These are phyloP conservation scores for Oemleria cerasiformis DNA, from an alignment of 306 rosid species.

Conservation along the genomic window DNA sequence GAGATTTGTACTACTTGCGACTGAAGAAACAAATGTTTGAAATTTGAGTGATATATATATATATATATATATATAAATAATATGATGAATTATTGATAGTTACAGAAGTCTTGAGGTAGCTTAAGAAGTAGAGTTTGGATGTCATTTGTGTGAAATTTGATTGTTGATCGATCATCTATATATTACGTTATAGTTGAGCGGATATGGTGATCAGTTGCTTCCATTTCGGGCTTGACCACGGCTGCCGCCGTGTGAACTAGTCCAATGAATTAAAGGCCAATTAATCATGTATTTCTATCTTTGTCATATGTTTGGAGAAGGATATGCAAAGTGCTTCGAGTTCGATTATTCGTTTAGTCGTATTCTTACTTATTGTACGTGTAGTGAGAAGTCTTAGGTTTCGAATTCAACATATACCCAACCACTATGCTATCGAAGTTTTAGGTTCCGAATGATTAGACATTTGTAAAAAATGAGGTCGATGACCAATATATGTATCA, in stretches of 20 bases:
- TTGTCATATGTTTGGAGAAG: background rate
- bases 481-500: too few relatives aligned
- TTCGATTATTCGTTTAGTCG: too few relatives aligned
- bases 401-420: too few relatives aligned
- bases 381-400: too few relatives aligned
- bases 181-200: constrained; percentile 9
- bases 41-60: background rate
- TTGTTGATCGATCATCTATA: background rate
- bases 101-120: constrained; percentile 20
- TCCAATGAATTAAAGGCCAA: background rate
- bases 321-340: too few relatives aligned
- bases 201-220: constrained; percentile 4
- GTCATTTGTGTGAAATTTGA: background rate
- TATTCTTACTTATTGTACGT: too few relatives aligned
- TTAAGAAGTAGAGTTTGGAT: background rate
- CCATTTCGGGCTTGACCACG: constrained; percentile 9
- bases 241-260: constrained; percentile 3
- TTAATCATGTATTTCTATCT: too few relatives aligned
- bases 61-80: too few relatives aligned
- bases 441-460: too few relatives aligned
- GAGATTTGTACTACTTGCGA: constrained; percentile 24
- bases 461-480: too few relatives aligned
- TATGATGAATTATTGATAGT: background rate
- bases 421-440: too few relatives aligned
- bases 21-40: constrained; percentile 34